Evolutionary conservation across 2,329 filamentous ascomycete species (phyloP).

Genomic region (Exophiala viscosa): DNA sequence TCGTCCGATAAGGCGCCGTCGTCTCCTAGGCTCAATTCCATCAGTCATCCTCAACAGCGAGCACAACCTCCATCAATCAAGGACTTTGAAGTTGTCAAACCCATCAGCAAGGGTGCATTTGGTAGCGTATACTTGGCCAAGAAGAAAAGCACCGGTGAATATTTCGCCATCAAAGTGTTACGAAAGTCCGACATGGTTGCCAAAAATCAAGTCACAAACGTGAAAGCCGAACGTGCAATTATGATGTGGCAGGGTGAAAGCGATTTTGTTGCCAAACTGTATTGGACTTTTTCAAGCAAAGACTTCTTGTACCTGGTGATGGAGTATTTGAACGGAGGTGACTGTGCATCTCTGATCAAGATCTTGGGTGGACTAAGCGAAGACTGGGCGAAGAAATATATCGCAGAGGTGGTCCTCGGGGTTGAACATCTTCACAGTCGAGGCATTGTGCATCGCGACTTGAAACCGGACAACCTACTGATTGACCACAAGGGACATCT

Average conservation of each 20-base stretch:
- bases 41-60: slow-evolving; percentile 76
- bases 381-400: slow-evolving; percentile 97
- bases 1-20: slow-evolving; percentile 72
- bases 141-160: slow-evolving; percentile 97
- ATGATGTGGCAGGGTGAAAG: slow-evolving; percentile 99
- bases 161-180: slow-evolving; percentile 96
- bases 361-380: slow-evolving; percentile 86
- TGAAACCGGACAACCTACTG: slow-evolving; percentile 95
- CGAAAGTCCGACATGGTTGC: slow-evolving; percentile 99
- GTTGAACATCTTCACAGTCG: slow-evolving; percentile 92
- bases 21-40: slow-evolving; percentile 72
- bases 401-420: slow-evolving; percentile 93
- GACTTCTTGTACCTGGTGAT: slow-evolving; percentile 98
- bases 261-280: slow-evolving; percentile 97
- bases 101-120: slow-evolving; percentile 97
- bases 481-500: slow-evolving; percentile 96
- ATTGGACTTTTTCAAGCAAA: slow-evolving; percentile 99
- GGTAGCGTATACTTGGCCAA: slow-evolving; percentile 97
- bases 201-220: slow-evolving; percentile 96
- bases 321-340: slow-evolving; percentile 97
- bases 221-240: slow-evolving; percentile 96
- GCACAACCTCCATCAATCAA: slow-evolving; percentile 95
- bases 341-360: slow-evolving; percentile 95
- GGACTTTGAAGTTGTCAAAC: slow-evolving; percentile 98
- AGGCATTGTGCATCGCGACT: slow-evolving; percentile 91